Evolutionary conservation across 208 protist genomes (phyloP).

Genomic region (Wallacemonas rigidus): DNA sequence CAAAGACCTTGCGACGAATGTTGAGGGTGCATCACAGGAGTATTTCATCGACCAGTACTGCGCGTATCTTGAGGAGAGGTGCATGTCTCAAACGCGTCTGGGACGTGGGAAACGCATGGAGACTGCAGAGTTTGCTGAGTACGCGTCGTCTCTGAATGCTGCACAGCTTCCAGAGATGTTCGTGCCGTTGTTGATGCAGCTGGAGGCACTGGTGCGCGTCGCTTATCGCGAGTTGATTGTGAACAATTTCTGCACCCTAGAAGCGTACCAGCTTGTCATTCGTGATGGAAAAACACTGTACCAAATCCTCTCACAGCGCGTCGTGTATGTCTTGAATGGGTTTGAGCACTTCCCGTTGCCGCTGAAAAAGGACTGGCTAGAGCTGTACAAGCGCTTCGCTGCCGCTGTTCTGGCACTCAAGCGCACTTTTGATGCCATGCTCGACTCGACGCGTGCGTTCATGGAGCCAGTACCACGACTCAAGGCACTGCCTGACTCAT

Average conservation of each 20-base stretch:
- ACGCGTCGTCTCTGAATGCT: conserved; percentile 46
- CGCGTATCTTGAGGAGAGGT: conserved; percentile 55
- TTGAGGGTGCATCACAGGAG: conserved; percentile 44
- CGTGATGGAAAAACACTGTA: conserved; percentile 67
- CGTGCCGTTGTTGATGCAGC: conserved; percentile 35
- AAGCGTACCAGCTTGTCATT: conserved; percentile 65
- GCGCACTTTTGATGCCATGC: conserved; percentile 51
- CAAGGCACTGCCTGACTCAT: conserved; percentile 47
- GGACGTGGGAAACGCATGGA: conserved; percentile 48
- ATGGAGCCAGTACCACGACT: conserved; percentile 50
- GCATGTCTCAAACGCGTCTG: conserved; percentile 35
- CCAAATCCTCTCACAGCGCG: conserved; percentile 60
- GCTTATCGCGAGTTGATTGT: conserved; percentile 61
- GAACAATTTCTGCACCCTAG: conserved; percentile 78
- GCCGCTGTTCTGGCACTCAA: conserved; percentile 35
- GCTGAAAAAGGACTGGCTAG: conserved; percentile 51
- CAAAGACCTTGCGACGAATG: conserved; percentile 59
- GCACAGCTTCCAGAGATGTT: conserved; percentile 39
- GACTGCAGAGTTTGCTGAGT: conserved; percentile 51
- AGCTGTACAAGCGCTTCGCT: conserved; percentile 40
- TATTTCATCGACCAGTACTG: conserved; percentile 75
- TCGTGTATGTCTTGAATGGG: conserved; percentile 60
- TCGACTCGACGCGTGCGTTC: conserved; percentile 52
- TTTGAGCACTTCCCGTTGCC: conserved; percentile 56
- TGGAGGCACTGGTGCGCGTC: conserved; percentile 39